Percentiles rank a stretch among this genome's conserved stretches.
These are phyloP conservation scores for Solanum gracilifrons DNA, from an alignment of 257 asterid genomes.

Conservation along the genomic window DNA sequence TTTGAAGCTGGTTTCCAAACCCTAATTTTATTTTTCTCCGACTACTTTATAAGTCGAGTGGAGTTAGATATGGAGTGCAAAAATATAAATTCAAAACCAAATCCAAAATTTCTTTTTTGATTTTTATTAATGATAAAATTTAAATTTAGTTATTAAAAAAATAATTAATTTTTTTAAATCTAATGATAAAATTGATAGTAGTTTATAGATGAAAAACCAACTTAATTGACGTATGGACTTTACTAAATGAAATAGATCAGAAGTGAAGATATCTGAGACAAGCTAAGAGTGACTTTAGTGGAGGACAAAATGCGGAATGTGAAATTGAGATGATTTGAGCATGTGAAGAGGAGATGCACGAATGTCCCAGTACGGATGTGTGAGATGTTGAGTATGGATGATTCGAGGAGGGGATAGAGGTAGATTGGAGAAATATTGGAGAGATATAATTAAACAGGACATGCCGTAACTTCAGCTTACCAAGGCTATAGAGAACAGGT, in stretches of 20 bases:
- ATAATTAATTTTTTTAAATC: neutral
- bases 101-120: neutral
- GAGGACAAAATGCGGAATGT: neutral
- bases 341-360: neutral
- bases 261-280: neutral
- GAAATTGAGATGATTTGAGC: neutral
- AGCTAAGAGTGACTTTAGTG: neutral
- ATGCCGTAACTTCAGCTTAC: neutral
- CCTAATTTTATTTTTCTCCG: neutral
- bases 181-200: neutral
- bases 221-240: neutral
- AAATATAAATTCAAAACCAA: neutral
- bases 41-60: neutral
- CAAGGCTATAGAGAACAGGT: neutral
- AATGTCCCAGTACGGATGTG: neutral
- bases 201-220: neutral
- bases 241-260: neutral
- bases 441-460: accelerated
- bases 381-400: neutral
- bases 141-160: neutral
- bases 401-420: neutral
- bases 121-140: neutral
- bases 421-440: accelerated
- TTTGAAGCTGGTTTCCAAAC: neutral
- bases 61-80: neutral